A percentile compares a stretch with the other conserved stretches of the same genome.
These are phyloP conservation scores for Bonia amplexicaulis DNA, from an alignment of 176 grass and related monocot genomes.

Conservation along the genomic window DNA sequence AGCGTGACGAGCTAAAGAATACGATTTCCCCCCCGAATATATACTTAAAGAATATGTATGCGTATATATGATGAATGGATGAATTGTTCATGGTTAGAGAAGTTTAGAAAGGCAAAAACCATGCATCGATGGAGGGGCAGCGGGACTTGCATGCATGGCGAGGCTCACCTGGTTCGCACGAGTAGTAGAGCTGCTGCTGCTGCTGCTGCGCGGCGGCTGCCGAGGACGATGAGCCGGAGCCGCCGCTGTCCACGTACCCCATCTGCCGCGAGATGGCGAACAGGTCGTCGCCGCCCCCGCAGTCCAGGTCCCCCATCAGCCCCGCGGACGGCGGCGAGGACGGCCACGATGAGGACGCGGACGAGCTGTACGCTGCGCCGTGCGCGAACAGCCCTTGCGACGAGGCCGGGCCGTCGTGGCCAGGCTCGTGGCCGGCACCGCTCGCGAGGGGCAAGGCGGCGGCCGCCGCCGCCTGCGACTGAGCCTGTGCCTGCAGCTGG, in stretches of 20 bases:
- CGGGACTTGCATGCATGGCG: slow-evolving; percentile 1
- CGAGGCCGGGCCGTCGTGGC: neutral
- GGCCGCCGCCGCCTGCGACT: neutral
- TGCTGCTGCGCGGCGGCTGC: slow-evolving; percentile 31
- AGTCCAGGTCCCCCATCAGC: slow-evolving; percentile 29
- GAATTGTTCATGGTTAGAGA: neutral
- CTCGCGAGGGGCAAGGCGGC: neutral
- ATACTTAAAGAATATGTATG: neutral
- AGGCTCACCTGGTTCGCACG: slow-evolving; percentile 54
- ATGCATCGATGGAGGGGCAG: neutral
- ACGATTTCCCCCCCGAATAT: neutral
- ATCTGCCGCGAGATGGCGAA: slow-evolving; percentile 89
- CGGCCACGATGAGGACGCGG: slow-evolving; percentile 31
- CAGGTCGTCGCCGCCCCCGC: slow-evolving; percentile 58
- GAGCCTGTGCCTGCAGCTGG: slow-evolving; percentile 56
- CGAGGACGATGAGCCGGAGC: slow-evolving; percentile 28
- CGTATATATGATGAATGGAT: neutral
- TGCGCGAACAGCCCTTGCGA: slow-evolving; percentile 28
- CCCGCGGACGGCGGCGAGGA: slow-evolving; percentile 41
- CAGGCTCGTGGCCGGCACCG: neutral
- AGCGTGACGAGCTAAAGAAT: neutral
- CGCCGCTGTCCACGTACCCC: slow-evolving; percentile 42
- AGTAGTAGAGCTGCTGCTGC: slow-evolving; percentile 50
- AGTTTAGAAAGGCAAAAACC: neutral
- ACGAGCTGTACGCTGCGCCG: slow-evolving; percentile 20